Conservation (phyloP, 2,329 filamentous ascomycete genomes). For the Fusarium verrucosum region DNA sequence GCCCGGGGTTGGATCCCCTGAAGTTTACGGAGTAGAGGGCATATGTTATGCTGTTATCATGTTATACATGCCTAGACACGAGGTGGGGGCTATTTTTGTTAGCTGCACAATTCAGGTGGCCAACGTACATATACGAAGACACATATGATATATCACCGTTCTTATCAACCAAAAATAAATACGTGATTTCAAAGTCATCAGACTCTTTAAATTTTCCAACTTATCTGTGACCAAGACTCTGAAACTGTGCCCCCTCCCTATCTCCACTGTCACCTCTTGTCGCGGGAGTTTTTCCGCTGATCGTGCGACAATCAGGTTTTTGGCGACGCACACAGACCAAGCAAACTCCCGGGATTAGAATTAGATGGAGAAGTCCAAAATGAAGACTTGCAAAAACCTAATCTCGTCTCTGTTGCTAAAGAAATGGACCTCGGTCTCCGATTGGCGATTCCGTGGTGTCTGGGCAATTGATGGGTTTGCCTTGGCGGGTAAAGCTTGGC, state of each 20-base stretch:
- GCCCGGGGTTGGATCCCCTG: neutral
- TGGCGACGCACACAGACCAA: neutral
- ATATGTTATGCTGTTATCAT: neutral
- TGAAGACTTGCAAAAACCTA: neutral
- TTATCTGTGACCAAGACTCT: neutral
- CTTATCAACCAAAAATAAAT: neutral
- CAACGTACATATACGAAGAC: neutral
- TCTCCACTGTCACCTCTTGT: slow-evolving; percentile 3
- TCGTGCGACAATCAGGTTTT: slow-evolving; percentile 28
- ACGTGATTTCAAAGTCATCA: neutral
- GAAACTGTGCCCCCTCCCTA: slow-evolving; percentile 2
- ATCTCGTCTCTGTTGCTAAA: neutral
- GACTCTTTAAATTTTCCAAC: neutral
- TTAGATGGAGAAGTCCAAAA: slow-evolving; percentile 13
- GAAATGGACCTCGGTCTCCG: neutral
- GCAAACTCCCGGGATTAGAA: neutral
- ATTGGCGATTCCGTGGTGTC: slow-evolving; percentile 10
- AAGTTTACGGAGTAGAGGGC: neutral
- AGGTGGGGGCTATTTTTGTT: neutral
- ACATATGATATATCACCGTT: neutral
- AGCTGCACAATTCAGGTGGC: neutral
- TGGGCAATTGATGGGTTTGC: neutral
- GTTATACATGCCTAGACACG: neutral
- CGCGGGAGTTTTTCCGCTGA: slow-evolving; percentile 10
- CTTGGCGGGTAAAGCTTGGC: slow-evolving; percentile 21